Evolutionary conservation across 202 grass and related monocot species (phyloP).

Genomic region (Zoysia matrella): DNA sequence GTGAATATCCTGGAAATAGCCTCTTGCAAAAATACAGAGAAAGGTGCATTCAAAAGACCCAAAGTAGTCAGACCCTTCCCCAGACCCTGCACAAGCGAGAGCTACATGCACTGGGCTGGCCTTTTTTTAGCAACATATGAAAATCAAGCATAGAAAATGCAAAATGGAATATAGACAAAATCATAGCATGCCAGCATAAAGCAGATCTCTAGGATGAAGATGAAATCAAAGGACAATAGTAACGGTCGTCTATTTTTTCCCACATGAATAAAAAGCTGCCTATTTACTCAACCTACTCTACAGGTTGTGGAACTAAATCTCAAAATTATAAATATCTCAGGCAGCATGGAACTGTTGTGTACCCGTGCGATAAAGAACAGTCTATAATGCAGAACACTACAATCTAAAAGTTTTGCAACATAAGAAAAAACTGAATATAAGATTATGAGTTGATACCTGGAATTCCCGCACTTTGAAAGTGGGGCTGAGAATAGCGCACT

Average conservation of each 20-base stretch:
- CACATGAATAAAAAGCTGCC: neutral
- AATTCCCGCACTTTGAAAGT: too few species aligned
- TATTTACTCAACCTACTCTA: neutral
- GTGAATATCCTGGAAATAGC: too few species aligned
- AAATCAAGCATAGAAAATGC: too few species aligned
- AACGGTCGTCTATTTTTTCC: neutral
- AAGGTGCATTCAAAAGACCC: too few species aligned
- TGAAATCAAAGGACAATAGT: neutral
- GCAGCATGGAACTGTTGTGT: neutral
- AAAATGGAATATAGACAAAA: neutral
- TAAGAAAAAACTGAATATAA: neutral
- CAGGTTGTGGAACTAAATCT: neutral
- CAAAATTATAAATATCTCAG: neutral
- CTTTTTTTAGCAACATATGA: neutral
- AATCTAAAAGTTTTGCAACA: neutral
- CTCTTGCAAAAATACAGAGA: too few species aligned
- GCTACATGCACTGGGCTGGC: too few species aligned
- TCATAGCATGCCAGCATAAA: neutral
- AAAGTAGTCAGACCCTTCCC: too few species aligned
- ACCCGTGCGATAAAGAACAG: neutral
- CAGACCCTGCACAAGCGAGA: too few species aligned
- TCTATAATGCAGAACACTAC: neutral
- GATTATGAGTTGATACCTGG: constrained; percentile 53
- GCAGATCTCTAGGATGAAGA: neutral
- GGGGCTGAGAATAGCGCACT: too few species aligned